Evolutionary conservation across 768 basidiomycete genomes (phyloP).

Genomic region (Boletus reticulatus): DNA sequence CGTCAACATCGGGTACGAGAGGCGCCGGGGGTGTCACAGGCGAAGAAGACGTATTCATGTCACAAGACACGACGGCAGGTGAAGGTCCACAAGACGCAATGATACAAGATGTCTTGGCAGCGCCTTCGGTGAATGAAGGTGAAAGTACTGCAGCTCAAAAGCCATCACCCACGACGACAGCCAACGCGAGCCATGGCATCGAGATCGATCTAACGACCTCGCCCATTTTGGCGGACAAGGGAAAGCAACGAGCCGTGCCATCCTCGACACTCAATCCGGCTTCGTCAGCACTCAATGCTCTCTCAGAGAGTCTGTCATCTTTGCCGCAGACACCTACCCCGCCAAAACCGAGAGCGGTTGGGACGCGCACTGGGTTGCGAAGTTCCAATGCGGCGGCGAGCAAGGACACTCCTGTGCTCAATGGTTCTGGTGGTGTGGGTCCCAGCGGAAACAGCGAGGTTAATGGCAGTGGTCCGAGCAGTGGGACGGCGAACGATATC

Average conservation of each 20-base stretch:
- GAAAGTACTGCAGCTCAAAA: constrained; percentile 12
- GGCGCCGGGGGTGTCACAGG: too few species aligned
- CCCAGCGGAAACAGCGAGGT: constrained; percentile 16
- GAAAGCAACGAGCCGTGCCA: constrained; percentile 9
- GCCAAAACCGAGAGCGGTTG: constrained; percentile 37
- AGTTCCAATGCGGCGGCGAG: constrained; percentile 34
- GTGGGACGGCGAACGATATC: constrained; percentile 27
- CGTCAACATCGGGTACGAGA: background rate
- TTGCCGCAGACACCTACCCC: constrained; percentile 41
- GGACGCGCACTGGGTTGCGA: constrained; percentile 49
- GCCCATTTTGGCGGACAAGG: constrained; percentile 18
- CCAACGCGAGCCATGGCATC: constrained; percentile 1
- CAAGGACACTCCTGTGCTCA: constrained; percentile 22
- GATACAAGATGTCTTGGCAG: constrained; percentile 1
- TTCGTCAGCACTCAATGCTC: constrained; percentile 49
- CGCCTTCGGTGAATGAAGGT: constrained; percentile 7
- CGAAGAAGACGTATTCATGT: constrained; percentile 4
- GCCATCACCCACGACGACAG: background rate
- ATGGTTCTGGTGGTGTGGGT: constrained; percentile 26
- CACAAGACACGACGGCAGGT: background rate
- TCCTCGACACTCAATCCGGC: constrained; percentile 25
- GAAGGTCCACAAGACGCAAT: background rate
- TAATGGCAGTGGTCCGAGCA: constrained; percentile 20
- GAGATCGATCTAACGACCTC: constrained; percentile 16
- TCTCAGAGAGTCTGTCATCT: constrained; percentile 58